Evolutionary conservation across 2,329 filamentous ascomycete species (phyloP), one percentile per base, ranked within the genome.

Genomic region (Fusarium aywerte): DNA sequence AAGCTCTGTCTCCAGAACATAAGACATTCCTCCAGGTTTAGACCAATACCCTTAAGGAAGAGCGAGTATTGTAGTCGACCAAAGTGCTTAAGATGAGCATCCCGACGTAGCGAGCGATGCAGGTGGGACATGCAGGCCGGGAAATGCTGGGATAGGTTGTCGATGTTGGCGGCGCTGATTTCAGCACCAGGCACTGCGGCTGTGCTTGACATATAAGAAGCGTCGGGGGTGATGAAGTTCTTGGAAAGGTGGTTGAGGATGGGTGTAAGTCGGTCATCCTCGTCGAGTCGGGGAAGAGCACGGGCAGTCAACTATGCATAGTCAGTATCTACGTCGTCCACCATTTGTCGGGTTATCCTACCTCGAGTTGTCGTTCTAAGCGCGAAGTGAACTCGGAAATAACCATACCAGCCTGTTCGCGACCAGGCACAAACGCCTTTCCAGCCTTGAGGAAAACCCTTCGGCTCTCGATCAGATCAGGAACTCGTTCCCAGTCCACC

Each of bases 91-190:
- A 99, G 84, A 75, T 99, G 94, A 13, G 89, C 90, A 75, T 97
- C 95, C 62, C 93, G 91, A 55, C 93, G 91, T 31, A 99, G 84
- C 4, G 91, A 91, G 54, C 88, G 89, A 78, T 99, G 96, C 23
- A 99, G 84, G 76, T 96, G 91, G 61, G 91, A 90, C 95, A 98
- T 98, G 82, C 96, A 98, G 9, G 96, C 87, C 0, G 93, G 93
- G 81, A 97, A 97, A 78, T 95, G 89, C 58, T 90, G 84, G 4
- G 91, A 90, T 5, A 98, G 86, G 23, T 83, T 84, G 77, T 97
- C 93, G 68, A 99, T 88, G 73, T 91, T 92, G 67, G 87, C 84
- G 2, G 93, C 93, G 10, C 88, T 90, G 68, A 97, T 92, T 57
- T 90, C 87, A 16, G 90, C 88, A 12, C 92, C 92, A 6, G 87